Percentiles rank a stretch among this genome's conserved stretches.
Conservation (phyloP, 768 basidiomycete genomes). For the Boletus insuetus region DNA sequence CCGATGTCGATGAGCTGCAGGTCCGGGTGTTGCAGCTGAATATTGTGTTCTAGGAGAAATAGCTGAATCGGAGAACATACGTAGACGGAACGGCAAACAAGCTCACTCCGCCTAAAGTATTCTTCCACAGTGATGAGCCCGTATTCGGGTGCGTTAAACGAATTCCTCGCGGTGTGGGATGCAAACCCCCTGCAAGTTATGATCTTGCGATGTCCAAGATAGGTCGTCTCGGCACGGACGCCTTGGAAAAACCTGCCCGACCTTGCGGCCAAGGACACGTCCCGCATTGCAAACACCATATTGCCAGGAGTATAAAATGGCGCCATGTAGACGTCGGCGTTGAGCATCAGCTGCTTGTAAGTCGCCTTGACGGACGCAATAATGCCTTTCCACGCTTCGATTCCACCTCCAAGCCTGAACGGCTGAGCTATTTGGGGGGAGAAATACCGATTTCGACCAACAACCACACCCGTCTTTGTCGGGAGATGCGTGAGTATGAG, state of each 20-base stretch:
- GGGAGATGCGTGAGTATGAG: background rate
- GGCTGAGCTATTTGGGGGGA: background rate
- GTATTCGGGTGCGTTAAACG: background rate
- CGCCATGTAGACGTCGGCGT: background rate
- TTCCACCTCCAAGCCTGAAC: background rate
- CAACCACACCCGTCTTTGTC: background rate
- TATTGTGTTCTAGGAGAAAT: background rate
- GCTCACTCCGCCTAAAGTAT: background rate
- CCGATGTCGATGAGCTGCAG: background rate
- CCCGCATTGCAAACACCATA: background rate
- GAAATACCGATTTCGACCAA: background rate
- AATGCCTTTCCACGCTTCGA: background rate
- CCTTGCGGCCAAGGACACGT: background rate
- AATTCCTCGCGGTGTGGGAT: background rate
- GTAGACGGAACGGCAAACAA: background rate
- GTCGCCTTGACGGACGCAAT: background rate
- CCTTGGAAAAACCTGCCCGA: background rate
- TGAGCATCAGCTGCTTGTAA: constrained; percentile 2
- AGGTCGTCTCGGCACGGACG: background rate
- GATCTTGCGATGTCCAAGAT: background rate
- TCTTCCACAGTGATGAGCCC: background rate
- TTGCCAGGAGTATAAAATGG: background rate
- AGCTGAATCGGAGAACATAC: background rate
- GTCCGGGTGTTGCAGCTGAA: background rate
- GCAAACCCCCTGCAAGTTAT: background rate